Conservation (phyloP, 106 monocot genomes). For the Platanthera guangdongensis region DNA sequence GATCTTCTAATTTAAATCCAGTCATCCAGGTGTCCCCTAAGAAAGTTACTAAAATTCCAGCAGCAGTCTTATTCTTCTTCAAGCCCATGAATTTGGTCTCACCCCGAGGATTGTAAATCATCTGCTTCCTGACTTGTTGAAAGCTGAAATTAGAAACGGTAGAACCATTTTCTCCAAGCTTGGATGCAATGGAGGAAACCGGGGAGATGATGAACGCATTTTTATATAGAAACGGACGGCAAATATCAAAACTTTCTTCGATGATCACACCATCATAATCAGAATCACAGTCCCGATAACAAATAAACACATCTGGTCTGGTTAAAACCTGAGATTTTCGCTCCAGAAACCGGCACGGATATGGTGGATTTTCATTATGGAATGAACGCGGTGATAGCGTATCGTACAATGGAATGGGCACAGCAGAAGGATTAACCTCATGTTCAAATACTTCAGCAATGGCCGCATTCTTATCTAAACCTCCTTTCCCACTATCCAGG, state of each 20-base stretch:
- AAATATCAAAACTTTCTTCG: constrained; percentile 57
- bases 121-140: constrained; percentile 63
- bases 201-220: constrained; percentile 78
- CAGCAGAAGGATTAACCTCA: constrained; percentile 58
- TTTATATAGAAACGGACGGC: constrained; percentile 55
- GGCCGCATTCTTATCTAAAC: not conserved
- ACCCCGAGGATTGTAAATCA: constrained; percentile 52
- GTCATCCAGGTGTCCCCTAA: constrained; percentile 61
- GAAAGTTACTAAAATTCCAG: constrained; percentile 63
- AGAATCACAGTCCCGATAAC: constrained; percentile 79
- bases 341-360: constrained; percentile 77
- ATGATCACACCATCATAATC: constrained; percentile 82
- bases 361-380: constrained; percentile 58
- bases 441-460: constrained; percentile 57
- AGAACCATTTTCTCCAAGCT: constrained; percentile 69
- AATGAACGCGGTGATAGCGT: constrained; percentile 80
- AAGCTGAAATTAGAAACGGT: constrained; percentile 71
- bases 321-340: constrained; percentile 58
- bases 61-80: constrained; percentile 81
- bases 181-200: constrained; percentile 67
- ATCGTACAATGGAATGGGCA: constrained; percentile 64
- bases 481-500: constrained; percentile 43
- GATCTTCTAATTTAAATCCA: constrained; percentile 77
- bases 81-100: constrained; percentile 76
- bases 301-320: constrained; percentile 40